Conservation (phyloP, 2,329 filamentous ascomycete genomes). For the Rhexocercosporidium sp. region DNA sequence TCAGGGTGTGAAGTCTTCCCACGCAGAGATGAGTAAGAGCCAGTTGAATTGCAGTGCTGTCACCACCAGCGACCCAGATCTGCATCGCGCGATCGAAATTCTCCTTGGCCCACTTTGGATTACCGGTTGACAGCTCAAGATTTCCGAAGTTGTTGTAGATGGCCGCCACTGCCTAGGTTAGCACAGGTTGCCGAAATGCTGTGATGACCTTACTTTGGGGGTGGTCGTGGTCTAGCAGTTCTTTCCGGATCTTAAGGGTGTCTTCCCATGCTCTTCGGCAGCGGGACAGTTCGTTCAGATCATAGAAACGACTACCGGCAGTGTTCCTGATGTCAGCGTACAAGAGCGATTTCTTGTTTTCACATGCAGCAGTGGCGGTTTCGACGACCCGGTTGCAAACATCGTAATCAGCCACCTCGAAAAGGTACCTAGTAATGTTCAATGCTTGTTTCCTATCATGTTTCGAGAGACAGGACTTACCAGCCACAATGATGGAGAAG, state of each 20-base stretch:
- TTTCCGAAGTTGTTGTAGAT: conserved; percentile 34
- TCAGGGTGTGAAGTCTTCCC: conserved; percentile 19
- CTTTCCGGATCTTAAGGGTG: conserved; percentile 20
- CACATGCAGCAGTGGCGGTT: conserved; percentile 21
- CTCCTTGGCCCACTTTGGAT: conserved; percentile 26
- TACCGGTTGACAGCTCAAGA: conserved; percentile 27
- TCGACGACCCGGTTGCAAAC: conserved; percentile 21
- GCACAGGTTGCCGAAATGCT: background rate
- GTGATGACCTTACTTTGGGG: conserved; percentile 12
- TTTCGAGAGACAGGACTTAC: no score
- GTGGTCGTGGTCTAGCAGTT: conserved; percentile 16
- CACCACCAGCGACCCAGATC: conserved; percentile 24
- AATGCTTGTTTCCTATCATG: no score
- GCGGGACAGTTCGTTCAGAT: conserved; percentile 26
- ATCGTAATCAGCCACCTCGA: conserved; percentile 29
- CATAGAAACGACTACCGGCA: conserved; percentile 22
- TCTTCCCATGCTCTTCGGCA: conserved; percentile 28
- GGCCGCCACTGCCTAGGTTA: background rate
- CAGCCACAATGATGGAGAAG: conserved; percentile 23
- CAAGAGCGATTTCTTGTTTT: conserved; percentile 23
- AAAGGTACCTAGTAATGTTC: conserved; percentile 19
- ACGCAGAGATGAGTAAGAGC: conserved; percentile 29
- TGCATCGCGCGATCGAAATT: conserved; percentile 29
- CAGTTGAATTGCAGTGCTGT: conserved; percentile 23
- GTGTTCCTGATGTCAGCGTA: conserved; percentile 24